A percentile compares a stretch with the other conserved stretches of the same genome.
phyloP scores from a whole-genome alignment of 345 rosid species.

The Syzygium aromaticum region DNA sequence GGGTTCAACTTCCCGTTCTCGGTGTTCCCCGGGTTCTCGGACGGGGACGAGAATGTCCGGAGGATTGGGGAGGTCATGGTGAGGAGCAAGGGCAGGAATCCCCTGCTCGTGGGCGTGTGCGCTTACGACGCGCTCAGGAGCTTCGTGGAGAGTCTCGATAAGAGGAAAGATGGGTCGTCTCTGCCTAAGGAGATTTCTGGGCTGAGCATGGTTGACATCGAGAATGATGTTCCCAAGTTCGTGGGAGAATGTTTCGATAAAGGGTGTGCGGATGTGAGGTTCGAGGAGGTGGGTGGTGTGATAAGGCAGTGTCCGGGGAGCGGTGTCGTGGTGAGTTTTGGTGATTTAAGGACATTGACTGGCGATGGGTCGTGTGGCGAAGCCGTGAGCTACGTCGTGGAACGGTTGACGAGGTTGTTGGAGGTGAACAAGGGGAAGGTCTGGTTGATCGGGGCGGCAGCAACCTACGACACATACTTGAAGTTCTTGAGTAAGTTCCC shows the following conservation, averaged over 20 bases:
- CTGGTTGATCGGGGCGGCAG: constrained; percentile 57
- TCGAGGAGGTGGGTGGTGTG: constrained; percentile 33
- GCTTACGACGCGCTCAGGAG: constrained; percentile 42
- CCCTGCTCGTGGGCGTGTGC: constrained; percentile 58
- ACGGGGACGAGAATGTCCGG: constrained; percentile 38
- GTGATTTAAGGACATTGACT: constrained; percentile 44
- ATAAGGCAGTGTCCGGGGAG: constrained; percentile 28
- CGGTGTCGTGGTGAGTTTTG: constrained; percentile 51
- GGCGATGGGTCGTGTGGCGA: constrained; percentile 4
- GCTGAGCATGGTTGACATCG: constrained; percentile 30
- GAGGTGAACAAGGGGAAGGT: constrained; percentile 33
- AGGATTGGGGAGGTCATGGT: constrained; percentile 48
- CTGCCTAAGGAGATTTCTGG: constrained; percentile 34
- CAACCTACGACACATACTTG: constrained; percentile 45
- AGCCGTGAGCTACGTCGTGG: constrained; percentile 29
- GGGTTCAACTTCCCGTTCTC: constrained; percentile 13
- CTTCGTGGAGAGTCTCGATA: constrained; percentile 29
- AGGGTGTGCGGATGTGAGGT: constrained; percentile 16
- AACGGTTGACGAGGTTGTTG: constrained; percentile 34
- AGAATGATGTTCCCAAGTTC: constrained; percentile 19
- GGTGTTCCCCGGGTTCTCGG: constrained; percentile 17
- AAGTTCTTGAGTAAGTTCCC: constrained; percentile 49
- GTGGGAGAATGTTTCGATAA: constrained; percentile 24
- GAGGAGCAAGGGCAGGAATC: constrained; percentile 51
- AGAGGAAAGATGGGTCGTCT: constrained; percentile 13